These are phyloP conservation scores for Globisporangium paddicum DNA, from an alignment of 352 stramenopile species.

Conservation along the genomic window DNA sequence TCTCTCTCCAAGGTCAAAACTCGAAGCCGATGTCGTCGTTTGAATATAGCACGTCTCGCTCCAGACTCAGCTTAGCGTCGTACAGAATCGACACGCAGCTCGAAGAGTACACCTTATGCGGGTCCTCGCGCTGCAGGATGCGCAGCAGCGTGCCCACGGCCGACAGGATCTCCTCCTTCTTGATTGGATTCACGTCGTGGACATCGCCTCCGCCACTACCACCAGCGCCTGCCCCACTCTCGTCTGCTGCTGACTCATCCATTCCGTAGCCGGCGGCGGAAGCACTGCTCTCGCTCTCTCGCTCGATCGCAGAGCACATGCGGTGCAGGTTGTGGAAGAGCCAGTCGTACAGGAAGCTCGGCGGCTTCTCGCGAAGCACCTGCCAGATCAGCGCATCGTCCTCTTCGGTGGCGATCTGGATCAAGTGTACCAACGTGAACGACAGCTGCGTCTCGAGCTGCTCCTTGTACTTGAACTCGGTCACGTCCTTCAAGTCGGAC, in stretches of 20 bases:
- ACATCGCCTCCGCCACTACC: constrained; percentile 36
- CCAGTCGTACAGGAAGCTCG: constrained; percentile 85
- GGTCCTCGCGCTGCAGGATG: constrained; percentile 62
- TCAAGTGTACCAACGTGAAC: constrained; percentile 81
- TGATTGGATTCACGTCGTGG: constrained; percentile 81
- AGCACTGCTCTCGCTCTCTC: constrained; percentile 28
- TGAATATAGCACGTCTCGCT: constrained; percentile 77
- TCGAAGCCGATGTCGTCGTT: constrained; percentile 80
- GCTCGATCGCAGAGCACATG: constrained; percentile 65
- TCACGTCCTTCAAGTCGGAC: constrained; percentile 83
- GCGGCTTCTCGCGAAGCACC: constrained; percentile 57
- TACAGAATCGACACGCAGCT: constrained; percentile 75
- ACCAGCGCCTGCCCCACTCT: constrained; percentile 16
- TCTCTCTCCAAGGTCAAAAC: too few species aligned
- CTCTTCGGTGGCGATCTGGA: constrained; percentile 69
- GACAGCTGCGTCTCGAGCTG: constrained; percentile 84
- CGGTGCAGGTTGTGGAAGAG: constrained; percentile 84
- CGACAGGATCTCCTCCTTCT: constrained; percentile 74
- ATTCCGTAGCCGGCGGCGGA: constrained; percentile 15
- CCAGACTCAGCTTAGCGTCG: constrained; percentile 79
- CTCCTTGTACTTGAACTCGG: constrained; percentile 89
- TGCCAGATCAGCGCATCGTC: constrained; percentile 69
- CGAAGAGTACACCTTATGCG: constrained; percentile 51
- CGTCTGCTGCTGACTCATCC: constrained; percentile 20
- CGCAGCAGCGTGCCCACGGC: constrained; percentile 69